Base-by-base conservation (phyloP, 306 rosid genomes). In the Potentilla sterilis region DNA sequence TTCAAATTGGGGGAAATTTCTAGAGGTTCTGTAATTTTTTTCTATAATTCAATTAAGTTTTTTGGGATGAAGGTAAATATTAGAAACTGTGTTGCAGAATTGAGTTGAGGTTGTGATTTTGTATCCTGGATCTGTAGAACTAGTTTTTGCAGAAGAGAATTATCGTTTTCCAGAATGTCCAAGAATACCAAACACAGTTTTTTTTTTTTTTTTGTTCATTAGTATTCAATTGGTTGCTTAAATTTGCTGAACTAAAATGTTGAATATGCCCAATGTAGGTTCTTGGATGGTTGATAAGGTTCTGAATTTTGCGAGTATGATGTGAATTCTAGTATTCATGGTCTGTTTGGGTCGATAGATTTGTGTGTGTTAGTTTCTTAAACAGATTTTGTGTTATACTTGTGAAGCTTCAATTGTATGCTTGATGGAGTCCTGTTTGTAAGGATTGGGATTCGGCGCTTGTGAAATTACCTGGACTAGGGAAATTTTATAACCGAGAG, bases 81-180 rank as follows among this genome's bases (percentile, higher is more conserved):
- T 80, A 44, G 34, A 43, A 14, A 54, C 14, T 57, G 46, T 7
- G 41, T 51, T 77, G 4, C n/a, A 41, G 18, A 41, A 38, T 46
- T 32, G 47, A 48, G 68, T 16, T 64, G 14, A 37, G 41, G 76
- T 73, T 68, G 48, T 48, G 67, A 24, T 69, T 52, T 75, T 75
- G 54, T 70, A 43, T 13, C 54, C 70, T 82, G 67, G 77, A 74
- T 78, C 79, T 42, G 18, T 54, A 11, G 55, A 5, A 19, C 49
- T 62, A 32, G 35, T 38, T 49, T 10, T 77, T 58, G 62, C 61
- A 3, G 5, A 61, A 43, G 46, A 47, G 12, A 38, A 4, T 55
- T 13, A 19, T 42, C 34, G 40, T 34, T 68, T 68, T 78, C 55
- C 74, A 43, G 43, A 54, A 57, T 55, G 65, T n/a, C 32, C 63